Percentiles rank a stretch among this genome's conserved stretches.
Conservation (phyloP, 2,329 filamentous ascomycete genomes). For the Neoscytalidium dimidiatum region DNA sequence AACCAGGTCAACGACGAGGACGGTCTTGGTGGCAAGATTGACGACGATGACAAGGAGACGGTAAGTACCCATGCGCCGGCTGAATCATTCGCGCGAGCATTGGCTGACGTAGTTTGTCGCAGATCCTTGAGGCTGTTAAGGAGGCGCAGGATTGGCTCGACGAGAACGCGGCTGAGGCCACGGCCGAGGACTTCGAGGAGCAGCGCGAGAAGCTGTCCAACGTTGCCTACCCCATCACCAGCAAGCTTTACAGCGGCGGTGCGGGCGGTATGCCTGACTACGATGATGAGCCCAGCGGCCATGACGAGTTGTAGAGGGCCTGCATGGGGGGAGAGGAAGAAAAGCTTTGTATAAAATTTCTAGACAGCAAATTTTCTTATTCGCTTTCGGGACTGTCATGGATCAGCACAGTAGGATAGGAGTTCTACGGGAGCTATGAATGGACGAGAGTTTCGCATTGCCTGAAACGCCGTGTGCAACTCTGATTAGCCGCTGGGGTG, state of each 20-base stretch:
- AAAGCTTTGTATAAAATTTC: slow-evolving; percentile 18
- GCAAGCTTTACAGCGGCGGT: slow-evolving; percentile 80
- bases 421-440: slow-evolving; percentile 13
- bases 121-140: slow-evolving; percentile 94
- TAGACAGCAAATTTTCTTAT: slow-evolving; percentile 15
- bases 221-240: slow-evolving; percentile 97
- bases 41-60: slow-evolving; percentile 97
- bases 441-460: slow-evolving; percentile 17
- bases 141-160: slow-evolving; percentile 96
- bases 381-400: slow-evolving; percentile 1
- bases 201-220: slow-evolving; percentile 99
- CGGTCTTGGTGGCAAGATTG: slow-evolving; percentile 89
- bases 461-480: not conserved
- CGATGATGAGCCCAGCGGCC: slow-evolving; percentile 65
- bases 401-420: slow-evolving; percentile 16
- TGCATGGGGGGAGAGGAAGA: not conserved
- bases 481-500: not conserved
- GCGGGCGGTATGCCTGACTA: slow-evolving; percentile 61
- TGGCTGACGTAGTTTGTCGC: slow-evolving; percentile 36
- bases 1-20: slow-evolving; percentile 98
- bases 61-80: slow-evolving; percentile 30
- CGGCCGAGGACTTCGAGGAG: slow-evolving; percentile 95
- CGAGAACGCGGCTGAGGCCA: slow-evolving; percentile 84
- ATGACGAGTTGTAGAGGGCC: slow-evolving; percentile 51
- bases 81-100: not conserved